These are phyloP conservation scores for Thelonectria blattea DNA, from an alignment of 2,329 filamentous ascomycete species.

Conservation along the genomic window DNA sequence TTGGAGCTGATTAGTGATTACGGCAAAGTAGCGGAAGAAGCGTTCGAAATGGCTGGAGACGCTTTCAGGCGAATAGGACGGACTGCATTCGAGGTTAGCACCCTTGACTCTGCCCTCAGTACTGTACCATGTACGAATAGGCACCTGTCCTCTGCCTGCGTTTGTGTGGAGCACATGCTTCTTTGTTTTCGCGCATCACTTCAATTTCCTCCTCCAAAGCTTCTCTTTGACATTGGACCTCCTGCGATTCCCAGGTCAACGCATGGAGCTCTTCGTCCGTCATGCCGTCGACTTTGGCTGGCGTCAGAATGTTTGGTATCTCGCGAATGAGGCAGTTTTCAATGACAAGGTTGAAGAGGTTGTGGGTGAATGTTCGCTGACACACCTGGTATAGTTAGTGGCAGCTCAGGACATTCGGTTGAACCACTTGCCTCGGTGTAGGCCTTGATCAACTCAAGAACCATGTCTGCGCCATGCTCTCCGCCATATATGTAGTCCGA, in stretches of 20 bases:
- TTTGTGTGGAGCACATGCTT: neutral
- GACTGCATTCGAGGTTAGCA: neutral
- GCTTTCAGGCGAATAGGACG: neutral
- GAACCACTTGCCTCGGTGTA: constrained; percentile 49
- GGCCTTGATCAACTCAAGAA: constrained; percentile 50
- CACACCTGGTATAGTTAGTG: constrained; percentile 41
- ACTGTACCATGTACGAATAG: neutral
- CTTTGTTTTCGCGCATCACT: neutral
- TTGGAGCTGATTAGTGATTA: too few relatives aligned
- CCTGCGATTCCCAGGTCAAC: neutral
- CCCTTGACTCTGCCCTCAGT: neutral
- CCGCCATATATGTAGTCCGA: neutral
- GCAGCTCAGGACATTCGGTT: neutral
- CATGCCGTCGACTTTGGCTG: neutral
- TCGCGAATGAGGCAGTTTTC: constrained; percentile 52
- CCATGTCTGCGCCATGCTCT: constrained; percentile 33
- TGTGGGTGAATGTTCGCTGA: constrained; percentile 51
- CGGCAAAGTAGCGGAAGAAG: too few relatives aligned
- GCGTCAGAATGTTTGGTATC: neutral
- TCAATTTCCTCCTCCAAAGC: neutral
- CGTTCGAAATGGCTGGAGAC: too few relatives aligned
- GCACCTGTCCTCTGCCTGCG: neutral
- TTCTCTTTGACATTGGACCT: neutral
- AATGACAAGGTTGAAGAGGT: constrained; percentile 51
- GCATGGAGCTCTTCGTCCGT: neutral